Conservation (phyloP, 208 protist genomes). For the Porcisia deanei region DNA sequence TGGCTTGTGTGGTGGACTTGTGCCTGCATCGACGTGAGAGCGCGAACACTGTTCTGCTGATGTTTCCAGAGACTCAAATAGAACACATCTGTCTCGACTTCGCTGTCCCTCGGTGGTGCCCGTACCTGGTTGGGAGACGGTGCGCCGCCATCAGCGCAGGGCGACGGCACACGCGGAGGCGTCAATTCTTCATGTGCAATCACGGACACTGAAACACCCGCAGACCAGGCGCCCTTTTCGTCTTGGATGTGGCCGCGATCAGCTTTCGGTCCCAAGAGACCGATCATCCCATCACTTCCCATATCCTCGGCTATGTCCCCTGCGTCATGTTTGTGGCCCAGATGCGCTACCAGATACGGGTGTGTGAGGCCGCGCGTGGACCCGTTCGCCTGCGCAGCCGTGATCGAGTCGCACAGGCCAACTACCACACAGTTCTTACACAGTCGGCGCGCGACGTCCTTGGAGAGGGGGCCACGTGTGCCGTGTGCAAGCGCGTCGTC, state of each 20-base stretch:
- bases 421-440: constrained; percentile 29
- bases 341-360: constrained; percentile 20
- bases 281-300: not conserved
- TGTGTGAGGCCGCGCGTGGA: constrained; percentile 20
- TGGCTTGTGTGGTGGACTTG: not conserved
- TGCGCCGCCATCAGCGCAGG: not conserved
- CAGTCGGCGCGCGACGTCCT: not conserved
- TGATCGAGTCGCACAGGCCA: constrained; percentile 22
- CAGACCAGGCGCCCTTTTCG: constrained; percentile 1
- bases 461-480: not conserved
- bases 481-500: not conserved
- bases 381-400: constrained; percentile 26
- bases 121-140: not conserved
- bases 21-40: not conserved
- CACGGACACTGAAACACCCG: constrained; percentile 29
- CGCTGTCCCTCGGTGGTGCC: not conserved
- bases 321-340: constrained; percentile 14
- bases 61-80: constrained; percentile 24
- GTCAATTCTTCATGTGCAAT: constrained; percentile 11
- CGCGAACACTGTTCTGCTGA: constrained; percentile 9
- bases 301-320: not conserved
- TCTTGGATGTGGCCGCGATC: not conserved
- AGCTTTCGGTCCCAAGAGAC: no score
- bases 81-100: constrained; percentile 4
- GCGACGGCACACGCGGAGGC: not conserved